Conservation (phyloP, 108 stramenopile species). For the Cylindrotheca fusiformis region DNA sequence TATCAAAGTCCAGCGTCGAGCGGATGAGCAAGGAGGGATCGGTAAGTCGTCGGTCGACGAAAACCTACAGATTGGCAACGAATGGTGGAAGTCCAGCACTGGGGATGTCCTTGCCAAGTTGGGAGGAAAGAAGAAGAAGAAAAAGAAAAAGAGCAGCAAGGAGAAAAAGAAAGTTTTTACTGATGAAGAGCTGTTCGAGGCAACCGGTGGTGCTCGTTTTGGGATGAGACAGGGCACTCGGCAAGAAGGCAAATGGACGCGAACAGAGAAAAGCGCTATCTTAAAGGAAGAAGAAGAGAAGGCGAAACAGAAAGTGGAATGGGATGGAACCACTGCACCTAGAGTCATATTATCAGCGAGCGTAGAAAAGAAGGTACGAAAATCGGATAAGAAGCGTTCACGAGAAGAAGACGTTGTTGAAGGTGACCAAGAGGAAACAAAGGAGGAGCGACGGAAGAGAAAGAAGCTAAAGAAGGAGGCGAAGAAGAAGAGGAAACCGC, state of each 20-base stretch:
- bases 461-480: background rate
- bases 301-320: slow-evolving; percentile 52
- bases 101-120: slow-evolving; percentile 79
- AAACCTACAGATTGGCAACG: slow-evolving; percentile 29
- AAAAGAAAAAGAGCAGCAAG: slow-evolving; percentile 31
- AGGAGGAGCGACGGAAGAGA: background rate
- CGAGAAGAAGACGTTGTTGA: background rate
- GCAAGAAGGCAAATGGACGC: slow-evolving; percentile 78
- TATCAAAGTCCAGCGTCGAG: slow-evolving; percentile 70
- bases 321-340: slow-evolving; percentile 70
- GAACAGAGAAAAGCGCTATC: slow-evolving; percentile 53
- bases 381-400: background rate
- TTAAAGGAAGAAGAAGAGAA: slow-evolving; percentile 41
- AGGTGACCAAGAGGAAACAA: background rate
- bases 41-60: slow-evolving; percentile 48
- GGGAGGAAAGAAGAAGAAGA: slow-evolving; percentile 25
- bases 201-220: slow-evolving; percentile 85
- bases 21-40: slow-evolving; percentile 66
- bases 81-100: slow-evolving; percentile 85
- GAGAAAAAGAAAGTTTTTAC: slow-evolving; percentile 44
- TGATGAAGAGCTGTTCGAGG: slow-evolving; percentile 87
- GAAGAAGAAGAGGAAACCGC: background rate
- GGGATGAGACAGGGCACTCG: slow-evolving; percentile 81
- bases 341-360: slow-evolving; percentile 29
- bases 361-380: background rate